A percentile compares a stretch with the other conserved stretches of the same genome.
Evolutionary conservation across 225 moss, liverwort and hornwort species (phyloP).

Genomic region (Climacium dendroides): DNA sequence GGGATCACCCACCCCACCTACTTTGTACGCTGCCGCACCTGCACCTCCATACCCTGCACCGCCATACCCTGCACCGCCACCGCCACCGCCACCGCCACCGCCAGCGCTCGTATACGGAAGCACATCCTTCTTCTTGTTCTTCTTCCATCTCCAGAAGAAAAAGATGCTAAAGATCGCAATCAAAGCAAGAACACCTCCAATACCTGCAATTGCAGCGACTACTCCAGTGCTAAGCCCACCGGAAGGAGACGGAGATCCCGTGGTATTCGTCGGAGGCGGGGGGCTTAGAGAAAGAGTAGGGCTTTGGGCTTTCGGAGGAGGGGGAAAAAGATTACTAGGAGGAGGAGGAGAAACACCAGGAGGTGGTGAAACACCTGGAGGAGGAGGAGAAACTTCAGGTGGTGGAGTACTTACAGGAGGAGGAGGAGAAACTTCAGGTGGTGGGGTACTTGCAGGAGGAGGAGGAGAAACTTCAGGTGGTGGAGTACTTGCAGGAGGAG

Average conservation of each 20-base stretch:
- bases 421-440: not conserved
- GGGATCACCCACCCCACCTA: not conserved
- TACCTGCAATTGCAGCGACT: not conserved
- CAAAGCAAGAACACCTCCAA: slow-evolving; percentile 4
- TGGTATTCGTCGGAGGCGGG: not conserved
- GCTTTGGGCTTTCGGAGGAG: not conserved
- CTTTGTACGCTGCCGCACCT: slow-evolving; percentile 1
- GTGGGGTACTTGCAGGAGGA: not conserved
- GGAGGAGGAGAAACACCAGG: not conserved
- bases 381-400: not conserved
- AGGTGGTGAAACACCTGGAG: not conserved
- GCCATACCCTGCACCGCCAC: not conserved
- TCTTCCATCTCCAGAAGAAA: not conserved
- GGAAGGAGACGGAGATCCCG: not conserved
- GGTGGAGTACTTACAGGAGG: not conserved
- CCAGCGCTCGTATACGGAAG: slow-evolving; percentile 4
- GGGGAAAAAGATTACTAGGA: not conserved
- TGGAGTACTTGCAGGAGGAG: not conserved
- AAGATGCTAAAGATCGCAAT: not conserved
- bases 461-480: not conserved
- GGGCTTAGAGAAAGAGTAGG: not conserved
- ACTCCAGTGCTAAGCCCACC: not conserved
- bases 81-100: slow-evolving; percentile 4
- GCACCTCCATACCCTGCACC: not conserved
- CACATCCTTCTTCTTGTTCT: not conserved